Evolutionary conservation across 1,139 yeast species (phyloP).

Genomic region (Blastobotrys apis): DNA sequence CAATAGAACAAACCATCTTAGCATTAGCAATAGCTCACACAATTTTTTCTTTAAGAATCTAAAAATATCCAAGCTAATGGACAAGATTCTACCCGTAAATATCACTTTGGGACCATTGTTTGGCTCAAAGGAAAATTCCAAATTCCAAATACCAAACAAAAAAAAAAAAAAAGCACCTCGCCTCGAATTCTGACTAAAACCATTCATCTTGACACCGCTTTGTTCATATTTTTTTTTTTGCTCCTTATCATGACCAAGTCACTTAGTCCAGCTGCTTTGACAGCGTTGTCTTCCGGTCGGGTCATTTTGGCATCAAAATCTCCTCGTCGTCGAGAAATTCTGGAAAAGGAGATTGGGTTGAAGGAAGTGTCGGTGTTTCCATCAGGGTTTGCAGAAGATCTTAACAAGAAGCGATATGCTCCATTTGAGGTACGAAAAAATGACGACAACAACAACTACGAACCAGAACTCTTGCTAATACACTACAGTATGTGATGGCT

Average conservation of each 20-base stretch:
- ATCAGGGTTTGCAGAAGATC: conserved; percentile 69
- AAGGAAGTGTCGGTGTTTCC: conserved; percentile 44
- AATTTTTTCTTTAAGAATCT: too few relatives aligned
- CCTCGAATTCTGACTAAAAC: too few relatives aligned
- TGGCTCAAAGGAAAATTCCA: too few relatives aligned
- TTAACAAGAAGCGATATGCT: conserved; percentile 49
- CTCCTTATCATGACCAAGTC: conserved; percentile 7
- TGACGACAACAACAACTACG: background rate
- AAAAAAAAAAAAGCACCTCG: background rate
- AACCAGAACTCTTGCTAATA: background rate
- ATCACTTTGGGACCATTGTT: too few relatives aligned
- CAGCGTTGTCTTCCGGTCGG: conserved; percentile 19
- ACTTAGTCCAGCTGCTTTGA: conserved; percentile 2
- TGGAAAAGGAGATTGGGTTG: conserved; percentile 58
- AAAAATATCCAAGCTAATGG: too few relatives aligned
- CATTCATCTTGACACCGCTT: too few relatives aligned
- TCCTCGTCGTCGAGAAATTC: conserved; percentile 69
- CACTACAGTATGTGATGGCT: conserved; percentile 50
- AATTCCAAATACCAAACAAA: background rate
- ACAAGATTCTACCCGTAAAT: too few relatives aligned
- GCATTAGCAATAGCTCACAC: background rate
- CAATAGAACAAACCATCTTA: background rate
- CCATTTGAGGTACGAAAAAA: conserved; percentile 38
- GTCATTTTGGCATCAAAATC: conserved; percentile 80
- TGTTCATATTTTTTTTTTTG: too few relatives aligned